A percentile compares a stretch with the other conserved stretches of the same genome.
Conservation (phyloP, 306 rosid genomes). For the Prunus fruticosa region DNA sequence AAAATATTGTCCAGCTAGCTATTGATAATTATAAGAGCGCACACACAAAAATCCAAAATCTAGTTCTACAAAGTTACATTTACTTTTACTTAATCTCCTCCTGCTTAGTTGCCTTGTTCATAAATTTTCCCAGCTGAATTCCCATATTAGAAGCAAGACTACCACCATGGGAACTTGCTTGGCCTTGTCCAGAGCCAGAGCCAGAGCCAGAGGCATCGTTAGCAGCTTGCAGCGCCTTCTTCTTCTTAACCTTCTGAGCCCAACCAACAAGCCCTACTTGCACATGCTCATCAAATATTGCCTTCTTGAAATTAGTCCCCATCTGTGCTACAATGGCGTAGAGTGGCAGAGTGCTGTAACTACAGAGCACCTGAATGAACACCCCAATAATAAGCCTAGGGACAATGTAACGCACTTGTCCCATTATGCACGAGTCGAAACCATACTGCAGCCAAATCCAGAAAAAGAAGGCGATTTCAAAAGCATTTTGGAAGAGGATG, state of each 20-base stretch:
- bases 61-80: not conserved
- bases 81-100: not conserved
- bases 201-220: constrained; percentile 16
- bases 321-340: constrained; percentile 94
- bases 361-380: constrained; percentile 80
- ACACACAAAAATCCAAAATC: not conserved
- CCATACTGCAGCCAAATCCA: constrained; percentile 91
- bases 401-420: constrained; percentile 64
- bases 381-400: constrained; percentile 90
- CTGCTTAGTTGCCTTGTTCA: constrained; percentile 21
- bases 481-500: constrained; percentile 88
- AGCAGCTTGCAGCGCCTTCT: constrained; percentile 35
- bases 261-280: constrained; percentile 77
- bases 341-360: constrained; percentile 94
- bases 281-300: constrained; percentile 82
- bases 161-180: constrained; percentile 38
- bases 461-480: constrained; percentile 94
- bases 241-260: constrained; percentile 71
- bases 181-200: constrained; percentile 7
- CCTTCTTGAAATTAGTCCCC: constrained; percentile 76
- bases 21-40: not conserved
- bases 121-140: constrained; percentile 50
- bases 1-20: not conserved
- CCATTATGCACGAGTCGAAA: constrained; percentile 94
- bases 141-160: constrained; percentile 12